phyloP scores from a whole-genome alignment of 2,329 filamentous ascomycete genomes.

The Epichloe aotearoae region DNA sequence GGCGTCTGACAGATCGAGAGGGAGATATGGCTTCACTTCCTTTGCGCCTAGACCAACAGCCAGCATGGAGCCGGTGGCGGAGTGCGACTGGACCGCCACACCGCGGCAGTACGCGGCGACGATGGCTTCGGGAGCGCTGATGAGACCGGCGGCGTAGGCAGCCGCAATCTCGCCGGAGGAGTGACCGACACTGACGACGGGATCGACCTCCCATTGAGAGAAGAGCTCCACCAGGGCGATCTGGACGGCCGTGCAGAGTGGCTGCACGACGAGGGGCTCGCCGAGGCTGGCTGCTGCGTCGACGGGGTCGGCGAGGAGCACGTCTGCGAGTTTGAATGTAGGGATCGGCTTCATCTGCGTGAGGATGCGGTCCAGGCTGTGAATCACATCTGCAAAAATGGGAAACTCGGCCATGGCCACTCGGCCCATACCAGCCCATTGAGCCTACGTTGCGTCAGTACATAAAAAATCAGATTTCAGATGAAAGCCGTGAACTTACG shows the following conservation, averaged over 20 bases:
- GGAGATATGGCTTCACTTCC: neutral
- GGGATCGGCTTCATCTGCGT: neutral
- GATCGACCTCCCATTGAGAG: slow-evolving; percentile 15
- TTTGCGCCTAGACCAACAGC: slow-evolving; percentile 9
- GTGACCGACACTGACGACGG: slow-evolving; percentile 25
- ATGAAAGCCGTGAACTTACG: too few relatives aligned
- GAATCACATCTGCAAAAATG: neutral
- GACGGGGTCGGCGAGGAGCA: neutral
- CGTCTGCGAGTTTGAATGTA: neutral
- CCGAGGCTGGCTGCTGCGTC: slow-evolving; percentile 5
- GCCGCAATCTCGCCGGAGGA: slow-evolving; percentile 20
- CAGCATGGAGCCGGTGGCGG: slow-evolving; percentile 12
- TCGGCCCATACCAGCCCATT: slow-evolving; percentile 11
- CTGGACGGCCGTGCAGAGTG: slow-evolving; percentile 19
- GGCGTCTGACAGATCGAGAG: slow-evolving; percentile 7
- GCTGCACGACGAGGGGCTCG: slow-evolving; percentile 13
- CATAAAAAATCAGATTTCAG: too few relatives aligned
- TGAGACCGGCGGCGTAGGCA: slow-evolving; percentile 12
- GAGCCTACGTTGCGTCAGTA: neutral
- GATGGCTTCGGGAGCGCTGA: slow-evolving; percentile 9
- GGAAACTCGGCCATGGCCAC: slow-evolving; percentile 7
- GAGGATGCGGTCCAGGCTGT: neutral
- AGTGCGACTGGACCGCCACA: neutral
- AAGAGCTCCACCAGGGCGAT: slow-evolving; percentile 23
- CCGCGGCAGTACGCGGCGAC: slow-evolving; percentile 10